These are phyloP conservation scores for Baorangia bicolor DNA, from an alignment of 768 basidiomycete species.

Conservation along the genomic window DNA sequence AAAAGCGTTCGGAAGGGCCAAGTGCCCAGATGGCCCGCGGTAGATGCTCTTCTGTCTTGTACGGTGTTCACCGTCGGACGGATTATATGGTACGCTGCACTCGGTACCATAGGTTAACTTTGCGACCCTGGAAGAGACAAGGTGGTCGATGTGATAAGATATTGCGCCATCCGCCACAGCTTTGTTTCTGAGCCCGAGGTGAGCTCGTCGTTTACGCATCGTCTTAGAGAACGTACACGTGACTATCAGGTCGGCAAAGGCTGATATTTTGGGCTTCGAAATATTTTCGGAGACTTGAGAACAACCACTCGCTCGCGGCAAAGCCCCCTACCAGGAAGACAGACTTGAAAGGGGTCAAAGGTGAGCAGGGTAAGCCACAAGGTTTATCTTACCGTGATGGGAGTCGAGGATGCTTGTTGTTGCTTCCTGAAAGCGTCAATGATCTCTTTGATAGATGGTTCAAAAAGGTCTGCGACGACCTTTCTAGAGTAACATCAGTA, in stretches of 20 bases:
- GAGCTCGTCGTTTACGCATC: background rate
- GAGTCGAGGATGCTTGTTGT: constrained; percentile 27
- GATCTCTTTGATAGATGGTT: constrained; percentile 41
- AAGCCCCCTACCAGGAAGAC: constrained; percentile 57
- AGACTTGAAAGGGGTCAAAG: constrained; percentile 18
- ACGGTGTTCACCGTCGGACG: constrained; percentile 40
- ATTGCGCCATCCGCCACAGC: constrained; percentile 55
- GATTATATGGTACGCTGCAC: constrained; percentile 37
- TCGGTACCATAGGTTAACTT: constrained; percentile 49
- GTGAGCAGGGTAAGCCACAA: background rate
- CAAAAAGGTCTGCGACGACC: constrained; percentile 44
- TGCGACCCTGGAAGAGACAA: constrained; percentile 47
- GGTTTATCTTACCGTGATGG: constrained; percentile 32
- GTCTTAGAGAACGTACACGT: constrained; percentile 43
- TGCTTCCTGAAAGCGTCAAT: constrained; percentile 37
- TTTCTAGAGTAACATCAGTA: constrained; percentile 23
- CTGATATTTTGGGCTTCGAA: constrained; percentile 40
- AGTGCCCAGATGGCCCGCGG: constrained; percentile 38
- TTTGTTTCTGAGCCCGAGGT: constrained; percentile 37
- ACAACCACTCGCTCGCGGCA: constrained; percentile 50
- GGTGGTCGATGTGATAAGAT: constrained; percentile 44
- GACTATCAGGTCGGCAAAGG: constrained; percentile 51
- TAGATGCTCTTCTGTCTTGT: constrained; percentile 33
- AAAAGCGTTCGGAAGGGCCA: constrained; percentile 41
- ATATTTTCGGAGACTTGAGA: constrained; percentile 38